Percentiles rank a stretch among this genome's conserved stretches.
Conservation (phyloP, 2,329 filamentous ascomycete genomes). For the Lecanicillium sp. region DNA sequence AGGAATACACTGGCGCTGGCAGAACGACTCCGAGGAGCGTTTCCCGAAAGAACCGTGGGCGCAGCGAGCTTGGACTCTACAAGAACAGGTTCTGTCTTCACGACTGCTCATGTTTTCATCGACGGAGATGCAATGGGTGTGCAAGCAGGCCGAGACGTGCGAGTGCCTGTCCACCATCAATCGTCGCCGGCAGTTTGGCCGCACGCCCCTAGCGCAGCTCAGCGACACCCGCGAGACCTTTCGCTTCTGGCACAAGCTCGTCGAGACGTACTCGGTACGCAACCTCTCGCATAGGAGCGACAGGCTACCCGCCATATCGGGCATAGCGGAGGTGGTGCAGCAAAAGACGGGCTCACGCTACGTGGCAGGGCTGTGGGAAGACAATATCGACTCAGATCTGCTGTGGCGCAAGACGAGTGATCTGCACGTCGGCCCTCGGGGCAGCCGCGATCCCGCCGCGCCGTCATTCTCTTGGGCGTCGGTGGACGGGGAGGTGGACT, state of each 20-base stretch:
- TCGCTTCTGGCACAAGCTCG: slow-evolving; percentile 23
- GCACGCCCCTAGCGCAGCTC: slow-evolving; percentile 16
- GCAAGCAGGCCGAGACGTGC: slow-evolving; percentile 17
- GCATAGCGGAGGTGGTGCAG: slow-evolving; percentile 21
- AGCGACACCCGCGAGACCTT: slow-evolving; percentile 18
- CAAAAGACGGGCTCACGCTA: slow-evolving; percentile 20
- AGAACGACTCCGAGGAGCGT: background rate
- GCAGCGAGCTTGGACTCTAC: slow-evolving; percentile 15
- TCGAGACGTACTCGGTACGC: slow-evolving; percentile 23
- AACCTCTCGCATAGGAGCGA: slow-evolving; percentile 20
- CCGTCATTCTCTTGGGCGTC: slow-evolving; percentile 23
- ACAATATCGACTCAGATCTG: slow-evolving; percentile 21
- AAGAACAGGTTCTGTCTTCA: slow-evolving; percentile 12
- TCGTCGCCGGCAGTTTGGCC: slow-evolving; percentile 19
- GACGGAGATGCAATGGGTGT: slow-evolving; percentile 17
- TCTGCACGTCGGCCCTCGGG: background rate
- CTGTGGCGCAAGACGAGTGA: slow-evolving; percentile 17
- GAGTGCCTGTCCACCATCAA: slow-evolving; percentile 23
- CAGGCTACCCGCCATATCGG: slow-evolving; percentile 26
- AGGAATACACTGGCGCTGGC: slow-evolving; percentile 6
- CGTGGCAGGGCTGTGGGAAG: slow-evolving; percentile 24
- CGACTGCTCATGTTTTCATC: slow-evolving; percentile 8
- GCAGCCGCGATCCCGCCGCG: slow-evolving; percentile 12
- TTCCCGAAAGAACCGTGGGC: slow-evolving; percentile 14
- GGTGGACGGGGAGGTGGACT: slow-evolving; percentile 20